A percentile compares a stretch with the other conserved stretches of the same genome.
Conservation (phyloP, 805 yeast species). For the Yamadazyma ubonensis region DNA sequence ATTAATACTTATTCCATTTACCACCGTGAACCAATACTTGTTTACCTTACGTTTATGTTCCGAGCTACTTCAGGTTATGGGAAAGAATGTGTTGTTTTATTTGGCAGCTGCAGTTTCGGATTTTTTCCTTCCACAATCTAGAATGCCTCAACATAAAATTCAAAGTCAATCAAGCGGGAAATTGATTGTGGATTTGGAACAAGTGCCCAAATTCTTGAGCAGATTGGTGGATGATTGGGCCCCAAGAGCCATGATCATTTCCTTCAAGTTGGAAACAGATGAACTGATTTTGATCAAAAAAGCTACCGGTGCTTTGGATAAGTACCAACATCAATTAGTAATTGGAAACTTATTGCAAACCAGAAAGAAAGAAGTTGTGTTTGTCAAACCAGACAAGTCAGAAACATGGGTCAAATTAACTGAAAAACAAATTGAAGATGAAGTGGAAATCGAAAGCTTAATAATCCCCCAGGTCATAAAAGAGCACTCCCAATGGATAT, state of each 20-base stretch:
- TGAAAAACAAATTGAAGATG: conserved; percentile 36
- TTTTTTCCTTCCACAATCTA: conserved; percentile 83
- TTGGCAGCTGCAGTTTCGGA: conserved; percentile 98
- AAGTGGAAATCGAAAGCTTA: conserved; percentile 69
- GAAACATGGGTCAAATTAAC: conserved; percentile 52
- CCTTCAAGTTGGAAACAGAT: conserved; percentile 94
- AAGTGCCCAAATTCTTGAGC: conserved; percentile 91
- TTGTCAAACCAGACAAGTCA: conserved; percentile 56
- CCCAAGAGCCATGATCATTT: conserved; percentile 88
- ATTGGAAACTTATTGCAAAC: conserved; percentile 91
- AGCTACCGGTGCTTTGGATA: conserved; percentile 71
- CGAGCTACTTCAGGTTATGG: conserved; percentile 53
- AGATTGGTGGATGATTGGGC: conserved; percentile 93
- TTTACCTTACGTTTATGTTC: conserved; percentile 77
- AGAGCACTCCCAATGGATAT: conserved; percentile 61
- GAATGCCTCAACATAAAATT: conserved; percentile 91
- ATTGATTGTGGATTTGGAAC: conserved; percentile 81
- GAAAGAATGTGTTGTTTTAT: conserved; percentile 67
- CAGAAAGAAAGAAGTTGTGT: conserved; percentile 82
- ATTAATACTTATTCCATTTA: conserved; percentile 78
- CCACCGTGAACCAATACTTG: conserved; percentile 91
- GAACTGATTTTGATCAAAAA: conserved; percentile 63
- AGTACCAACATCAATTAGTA: conserved; percentile 91
- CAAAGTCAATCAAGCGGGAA: conserved; percentile 82
- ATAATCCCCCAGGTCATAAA: conserved; percentile 76